Base-by-base conservation (phyloP, 495 filamentous ascomycete genomes). In the Tuber aestivum region DNA sequence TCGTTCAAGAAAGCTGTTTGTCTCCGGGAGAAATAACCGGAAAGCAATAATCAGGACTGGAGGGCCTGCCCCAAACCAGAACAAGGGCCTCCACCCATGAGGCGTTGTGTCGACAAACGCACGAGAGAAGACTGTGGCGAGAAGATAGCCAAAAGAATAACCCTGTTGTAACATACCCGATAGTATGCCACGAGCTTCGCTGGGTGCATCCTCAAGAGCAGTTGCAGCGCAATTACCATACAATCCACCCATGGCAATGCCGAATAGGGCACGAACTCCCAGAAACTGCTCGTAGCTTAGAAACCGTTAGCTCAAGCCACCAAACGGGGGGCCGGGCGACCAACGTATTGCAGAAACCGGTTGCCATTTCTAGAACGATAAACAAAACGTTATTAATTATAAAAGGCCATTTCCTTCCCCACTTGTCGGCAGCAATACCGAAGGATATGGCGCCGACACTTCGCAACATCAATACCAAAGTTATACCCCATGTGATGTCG, bases 231-330 rank as follows among this genome's bases (percentile, higher is more conserved):
- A 78, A 56, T 81, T 82, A 6, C 92, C 92, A 81, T 93, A 94
- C 21, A 94, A 88, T 70, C 92, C 92, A 40, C 92, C 92, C 92
- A 94, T 94, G 72, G 92, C 91, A 56, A 94, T 84, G n/a, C 92
- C 92, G 80, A 93, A 94, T 10, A 94, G 81, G 1, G 78, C 78
- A 32, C 81, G 78, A 0, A 93, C 91, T 41, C 86, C 90, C 48
- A 94, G 83, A 83, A 94, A 94, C 80, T 91, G 86, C 74, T 87
- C 82, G 81, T 91, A 93, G 0, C 89, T 93, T 1, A 92, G 80
- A 90, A 71, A 70, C 71, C n/a, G 41, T 81, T 42, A 65, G 40
- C 35, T 61, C 70, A 23, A 27, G 69, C 27, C 21, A 32, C 48
- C 45, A 70, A 21, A 69, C 35, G 20, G n/a, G 37, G 16, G 27